A percentile compares a stretch with the other conserved stretches of the same genome.
phyloP scores from a whole-genome alignment of 352 stramenopile species.

The Phytophthora nicotianae region DNA sequence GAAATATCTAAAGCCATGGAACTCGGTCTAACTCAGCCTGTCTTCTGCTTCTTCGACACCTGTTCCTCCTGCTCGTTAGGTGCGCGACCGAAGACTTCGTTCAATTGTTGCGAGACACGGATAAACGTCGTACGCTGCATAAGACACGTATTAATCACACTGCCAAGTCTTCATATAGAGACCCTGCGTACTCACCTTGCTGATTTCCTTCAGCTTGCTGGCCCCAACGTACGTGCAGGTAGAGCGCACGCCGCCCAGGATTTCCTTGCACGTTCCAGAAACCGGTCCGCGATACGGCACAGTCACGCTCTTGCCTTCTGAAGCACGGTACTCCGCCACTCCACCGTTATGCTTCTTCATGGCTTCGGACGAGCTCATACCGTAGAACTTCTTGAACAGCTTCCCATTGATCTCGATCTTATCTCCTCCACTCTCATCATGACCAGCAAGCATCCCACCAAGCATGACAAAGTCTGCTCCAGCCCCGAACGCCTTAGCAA shows the following conservation, averaged over 20 bases:
- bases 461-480: constrained; percentile 94
- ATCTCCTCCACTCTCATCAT: constrained; percentile 90
- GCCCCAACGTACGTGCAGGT: constrained; percentile 94
- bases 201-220: constrained; percentile 89
- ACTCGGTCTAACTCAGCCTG: constrained; percentile 16
- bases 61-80: constrained; percentile 79
- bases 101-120: constrained; percentile 92
- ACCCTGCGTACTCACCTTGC: constrained; percentile 58
- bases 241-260: constrained; percentile 92
- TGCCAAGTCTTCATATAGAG: neutral
- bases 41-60: constrained; percentile 71
- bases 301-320: constrained; percentile 92
- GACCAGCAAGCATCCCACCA: constrained; percentile 91
- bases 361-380: constrained; percentile 91
- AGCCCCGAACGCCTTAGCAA: constrained; percentile 91
- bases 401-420: constrained; percentile 76
- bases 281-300: constrained; percentile 89
- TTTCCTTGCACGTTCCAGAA: constrained; percentile 82
- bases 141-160: constrained; percentile 9
- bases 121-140: constrained; percentile 92
- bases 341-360: constrained; percentile 93
- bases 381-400: constrained; percentile 92
- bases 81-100: constrained; percentile 89
- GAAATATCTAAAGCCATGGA: too few relatives aligned
- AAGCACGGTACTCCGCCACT: constrained; percentile 91